These are phyloP conservation scores for Seiridium unicorne DNA, from an alignment of 2,329 filamentous ascomycete species.

Conservation along the genomic window DNA sequence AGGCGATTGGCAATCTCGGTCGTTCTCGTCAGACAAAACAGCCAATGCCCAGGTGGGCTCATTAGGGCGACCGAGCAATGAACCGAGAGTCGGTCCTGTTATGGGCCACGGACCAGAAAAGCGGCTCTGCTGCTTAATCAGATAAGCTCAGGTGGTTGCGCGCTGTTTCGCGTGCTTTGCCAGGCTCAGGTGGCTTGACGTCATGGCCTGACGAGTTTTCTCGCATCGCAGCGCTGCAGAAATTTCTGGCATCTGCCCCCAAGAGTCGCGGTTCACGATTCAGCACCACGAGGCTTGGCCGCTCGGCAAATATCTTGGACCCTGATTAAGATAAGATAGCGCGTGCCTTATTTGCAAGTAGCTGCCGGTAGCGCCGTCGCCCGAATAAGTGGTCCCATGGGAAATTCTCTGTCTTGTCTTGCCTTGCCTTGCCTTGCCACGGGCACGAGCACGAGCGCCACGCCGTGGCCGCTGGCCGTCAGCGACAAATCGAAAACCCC, in stretches of 20 bases:
- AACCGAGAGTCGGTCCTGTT: constrained; percentile 14
- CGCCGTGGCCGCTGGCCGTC: neutral
- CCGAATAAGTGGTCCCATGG: neutral
- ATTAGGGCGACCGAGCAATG: constrained; percentile 10
- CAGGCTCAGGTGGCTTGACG: neutral
- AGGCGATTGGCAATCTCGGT: constrained; percentile 2
- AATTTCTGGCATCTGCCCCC: no score
- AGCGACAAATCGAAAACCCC: neutral
- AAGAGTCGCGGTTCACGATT: neutral
- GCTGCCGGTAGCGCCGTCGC: constrained; percentile 1
- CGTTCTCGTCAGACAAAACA: constrained; percentile 6
- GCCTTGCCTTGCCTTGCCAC: neutral
- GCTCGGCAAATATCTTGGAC: no score
- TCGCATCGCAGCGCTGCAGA: neutral
- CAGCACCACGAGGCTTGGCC: neutral
- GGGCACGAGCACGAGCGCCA: neutral
- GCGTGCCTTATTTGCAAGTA: neutral
- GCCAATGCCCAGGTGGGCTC: neutral
- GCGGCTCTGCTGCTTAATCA: constrained; percentile 6
- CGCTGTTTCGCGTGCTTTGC: constrained; percentile 1
- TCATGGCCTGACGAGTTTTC: neutral
- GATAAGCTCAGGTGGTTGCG: neutral
- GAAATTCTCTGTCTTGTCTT: neutral
- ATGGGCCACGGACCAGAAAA: constrained; percentile 10
- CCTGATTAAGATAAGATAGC: neutral